phyloP scores from a whole-genome alignment of 495 filamentous ascomycete species.

The Lepidopterella palustris region DNA sequence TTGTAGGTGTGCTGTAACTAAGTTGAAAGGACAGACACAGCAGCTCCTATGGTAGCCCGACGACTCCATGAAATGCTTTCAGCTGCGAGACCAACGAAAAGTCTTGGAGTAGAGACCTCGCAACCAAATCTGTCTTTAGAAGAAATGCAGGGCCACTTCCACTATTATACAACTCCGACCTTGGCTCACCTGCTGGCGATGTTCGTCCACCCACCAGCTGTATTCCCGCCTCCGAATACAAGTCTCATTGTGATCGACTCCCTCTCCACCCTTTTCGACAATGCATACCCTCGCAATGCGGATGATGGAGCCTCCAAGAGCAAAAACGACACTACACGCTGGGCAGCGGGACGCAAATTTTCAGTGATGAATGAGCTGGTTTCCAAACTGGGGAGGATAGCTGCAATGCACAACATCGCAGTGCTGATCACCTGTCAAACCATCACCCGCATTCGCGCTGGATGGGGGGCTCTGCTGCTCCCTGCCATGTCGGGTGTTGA shows the following conservation, averaged over 20 bases:
- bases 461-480: slow-evolving; percentile 53
- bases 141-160: slow-evolving; percentile 33
- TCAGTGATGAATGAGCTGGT: slow-evolving; percentile 54
- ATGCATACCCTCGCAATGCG: slow-evolving; percentile 57
- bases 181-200: slow-evolving; percentile 74
- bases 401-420: slow-evolving; percentile 58
- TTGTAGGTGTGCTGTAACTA: slow-evolving; percentile 12
- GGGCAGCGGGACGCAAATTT: slow-evolving; percentile 55
- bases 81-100: not conserved
- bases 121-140: slow-evolving; percentile 9
- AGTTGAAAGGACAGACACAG: slow-evolving; percentile 24
- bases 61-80: slow-evolving; percentile 27
- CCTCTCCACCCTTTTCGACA: slow-evolving; percentile 63
- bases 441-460: slow-evolving; percentile 58
- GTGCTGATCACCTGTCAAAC: slow-evolving; percentile 65
- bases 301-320: slow-evolving; percentile 34
- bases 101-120: not conserved
- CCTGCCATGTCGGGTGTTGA: slow-evolving; percentile 59
- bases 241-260: slow-evolving; percentile 70
- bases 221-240: slow-evolving; percentile 54
- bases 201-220: slow-evolving; percentile 52
- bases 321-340: slow-evolving; percentile 44
- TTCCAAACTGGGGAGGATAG: slow-evolving; percentile 57
- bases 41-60: slow-evolving; percentile 15
- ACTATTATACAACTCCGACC: slow-evolving; percentile 42